These are phyloP conservation scores for Rhizopogon salebrosus DNA, from an alignment of 768 basidiomycete species.

Conservation along the genomic window DNA sequence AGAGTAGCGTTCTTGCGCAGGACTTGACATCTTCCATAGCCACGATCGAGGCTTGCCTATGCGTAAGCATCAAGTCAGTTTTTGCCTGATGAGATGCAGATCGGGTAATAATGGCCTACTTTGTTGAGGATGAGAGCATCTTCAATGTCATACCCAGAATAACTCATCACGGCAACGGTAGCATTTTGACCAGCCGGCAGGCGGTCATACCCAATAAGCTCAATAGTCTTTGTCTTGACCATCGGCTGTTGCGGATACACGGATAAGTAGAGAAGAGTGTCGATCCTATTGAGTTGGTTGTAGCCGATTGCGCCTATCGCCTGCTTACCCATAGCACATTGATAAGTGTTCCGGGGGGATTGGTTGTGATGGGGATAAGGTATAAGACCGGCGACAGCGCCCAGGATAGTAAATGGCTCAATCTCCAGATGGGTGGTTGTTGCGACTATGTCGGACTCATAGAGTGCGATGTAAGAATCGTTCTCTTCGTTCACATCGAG, in stretches of 20 bases:
- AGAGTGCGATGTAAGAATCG: slow-evolving; percentile 92
- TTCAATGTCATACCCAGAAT: slow-evolving; percentile 99
- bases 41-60: slow-evolving; percentile 92
- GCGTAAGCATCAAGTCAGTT: slow-evolving; percentile 5
- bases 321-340: slow-evolving; percentile 99
- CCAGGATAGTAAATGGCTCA: slow-evolving; percentile 95
- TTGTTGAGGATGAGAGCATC: slow-evolving; percentile 96
- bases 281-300: slow-evolving; percentile 96
- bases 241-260: slow-evolving; percentile 99
- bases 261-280: slow-evolving; percentile 94
- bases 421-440: slow-evolving; percentile 95
- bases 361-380: slow-evolving; percentile 99
- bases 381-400: slow-evolving; percentile 96
- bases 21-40: slow-evolving; percentile 97
- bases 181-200: slow-evolving; percentile 98
- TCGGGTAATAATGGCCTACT: slow-evolving; percentile 33
- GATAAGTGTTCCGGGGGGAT: slow-evolving; percentile 98
- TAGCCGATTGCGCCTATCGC: slow-evolving; percentile 98
- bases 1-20: slow-evolving; percentile 92
- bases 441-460: slow-evolving; percentile 79
- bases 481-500: slow-evolving; percentile 99
- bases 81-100: neutral
- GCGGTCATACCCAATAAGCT: slow-evolving; percentile 92
- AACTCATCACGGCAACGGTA: slow-evolving; percentile 98
- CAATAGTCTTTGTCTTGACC: slow-evolving; percentile 99